Base-by-base conservation (phyloP, 108 stramenopile species). In the Nitzschia sp. region DNA sequence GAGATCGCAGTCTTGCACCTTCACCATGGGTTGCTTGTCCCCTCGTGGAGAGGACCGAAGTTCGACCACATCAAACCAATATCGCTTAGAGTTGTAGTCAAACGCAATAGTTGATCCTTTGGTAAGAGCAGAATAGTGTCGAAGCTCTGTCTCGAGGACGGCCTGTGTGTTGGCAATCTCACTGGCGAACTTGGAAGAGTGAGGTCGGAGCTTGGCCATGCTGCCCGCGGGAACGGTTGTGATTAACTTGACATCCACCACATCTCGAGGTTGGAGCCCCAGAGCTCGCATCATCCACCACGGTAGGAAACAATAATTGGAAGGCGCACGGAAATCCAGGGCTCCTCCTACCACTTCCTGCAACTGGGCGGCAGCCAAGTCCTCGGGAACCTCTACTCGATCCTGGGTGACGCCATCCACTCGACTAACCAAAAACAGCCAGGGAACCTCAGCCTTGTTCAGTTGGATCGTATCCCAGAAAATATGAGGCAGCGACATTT, bases 241-340 rank as follows among this genome's bases (percentile, higher is more conserved):
- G 17, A 72, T 68, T 44, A 91, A 71, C 36, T 80, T 54, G 48
- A 92, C 80, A 76, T 92, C 84, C 19, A 97, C 92, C 26, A 92
- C 76, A 53, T 95, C 94, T 5, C 81, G 61, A 11, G 94, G 92
- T n/a, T 80, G 70, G 66, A 95, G 63, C 46, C 85, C 84, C 46
- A 97, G 66, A 15, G 88, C 85, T 36, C 82, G 79, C 84, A 97
- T 89, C 89, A 94, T 90, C 96, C 96, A 97, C 47, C 62, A 65
- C 3, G 96, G 96, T 21, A 92, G 59, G 62, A 93, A 97, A 31
- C 85, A 74, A 57, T 91, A 97, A 64, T 92, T 92, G 56, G 83
- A 59, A 0, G 94, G 94, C 9, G 94, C 86, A n/a, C 96, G 93
- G 80, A 92, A 95, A 77, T 97, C 96, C 46, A 97, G 69, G n/a